A percentile compares a stretch with the other conserved stretches of the same genome.
Evolutionary conservation across 768 basidiomycete genomes (phyloP).

Genomic region (Boletus rufocinnamomeus): DNA sequence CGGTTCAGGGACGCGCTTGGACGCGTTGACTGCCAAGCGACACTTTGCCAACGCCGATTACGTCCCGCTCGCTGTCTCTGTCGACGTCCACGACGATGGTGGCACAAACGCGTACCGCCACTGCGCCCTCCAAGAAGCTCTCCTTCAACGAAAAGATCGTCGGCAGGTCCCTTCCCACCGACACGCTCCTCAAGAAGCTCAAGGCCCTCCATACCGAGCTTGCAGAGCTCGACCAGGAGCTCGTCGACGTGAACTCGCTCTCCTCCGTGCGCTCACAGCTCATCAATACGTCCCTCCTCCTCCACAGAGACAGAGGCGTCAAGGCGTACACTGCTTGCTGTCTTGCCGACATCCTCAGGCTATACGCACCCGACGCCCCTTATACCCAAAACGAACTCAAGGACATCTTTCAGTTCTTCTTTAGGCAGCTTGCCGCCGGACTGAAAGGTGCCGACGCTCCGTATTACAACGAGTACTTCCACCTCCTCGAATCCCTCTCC

Average conservation of each 20-base stretch:
- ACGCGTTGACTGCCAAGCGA: slow-evolving; percentile 18
- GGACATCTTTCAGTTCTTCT: slow-evolving; percentile 98
- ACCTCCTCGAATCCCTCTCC: slow-evolving; percentile 90
- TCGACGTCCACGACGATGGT: slow-evolving; percentile 53
- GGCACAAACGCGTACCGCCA: slow-evolving; percentile 67
- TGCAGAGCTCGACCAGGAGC: slow-evolving; percentile 84
- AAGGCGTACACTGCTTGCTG: slow-evolving; percentile 95
- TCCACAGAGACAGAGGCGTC: slow-evolving; percentile 95
- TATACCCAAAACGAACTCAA: slow-evolving; percentile 86
- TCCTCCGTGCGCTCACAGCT: slow-evolving; percentile 73
- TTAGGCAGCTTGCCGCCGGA: slow-evolving; percentile 75
- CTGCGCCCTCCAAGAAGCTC: slow-evolving; percentile 59
- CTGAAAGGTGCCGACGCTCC: slow-evolving; percentile 77
- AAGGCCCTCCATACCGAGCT: slow-evolving; percentile 77
- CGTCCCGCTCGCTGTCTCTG: not conserved
- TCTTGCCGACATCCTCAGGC: slow-evolving; percentile 87
- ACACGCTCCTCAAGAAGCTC: slow-evolving; percentile 84
- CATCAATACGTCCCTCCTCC: slow-evolving; percentile 72
- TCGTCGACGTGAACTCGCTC: slow-evolving; percentile 74
- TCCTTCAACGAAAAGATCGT: slow-evolving; percentile 81
- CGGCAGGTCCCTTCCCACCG: slow-evolving; percentile 74
- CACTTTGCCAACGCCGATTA: slow-evolving; percentile 3
- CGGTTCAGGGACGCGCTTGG: slow-evolving; percentile 1
- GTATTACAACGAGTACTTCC: slow-evolving; percentile 92
- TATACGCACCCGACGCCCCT: slow-evolving; percentile 97